Percentiles rank a stretch among this genome's conserved stretches.
Conservation (phyloP, 768 basidiomycete species). For the Rubroboletus satanas region DNA sequence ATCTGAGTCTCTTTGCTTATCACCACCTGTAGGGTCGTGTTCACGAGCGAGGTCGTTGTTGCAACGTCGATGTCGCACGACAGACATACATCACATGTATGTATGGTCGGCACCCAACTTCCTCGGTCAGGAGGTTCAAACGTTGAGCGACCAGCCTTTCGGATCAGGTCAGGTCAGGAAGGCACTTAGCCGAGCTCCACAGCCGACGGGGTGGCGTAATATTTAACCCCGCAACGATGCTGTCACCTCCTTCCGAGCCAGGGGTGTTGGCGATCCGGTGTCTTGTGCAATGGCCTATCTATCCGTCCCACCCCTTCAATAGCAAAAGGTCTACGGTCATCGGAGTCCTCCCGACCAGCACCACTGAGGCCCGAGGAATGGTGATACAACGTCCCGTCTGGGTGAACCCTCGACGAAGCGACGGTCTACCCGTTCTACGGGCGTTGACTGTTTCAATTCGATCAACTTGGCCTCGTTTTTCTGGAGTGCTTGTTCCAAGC, state of each 20-base stretch:
- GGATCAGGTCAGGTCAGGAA: background rate
- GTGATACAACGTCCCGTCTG: too few relatives aligned
- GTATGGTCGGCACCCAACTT: background rate
- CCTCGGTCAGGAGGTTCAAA: too few relatives aligned
- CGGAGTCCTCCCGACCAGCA: too few relatives aligned
- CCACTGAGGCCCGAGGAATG: too few relatives aligned
- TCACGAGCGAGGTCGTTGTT: constrained; percentile 4
- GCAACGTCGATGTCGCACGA: background rate
- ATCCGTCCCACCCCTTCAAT: background rate
- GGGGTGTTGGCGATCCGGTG: background rate
- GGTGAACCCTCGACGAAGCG: too few relatives aligned
- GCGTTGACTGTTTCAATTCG: too few relatives aligned
- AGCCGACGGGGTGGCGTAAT: background rate
- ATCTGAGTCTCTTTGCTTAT: background rate
- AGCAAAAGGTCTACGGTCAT: too few relatives aligned
- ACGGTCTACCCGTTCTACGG: too few relatives aligned
- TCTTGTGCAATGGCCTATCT: background rate
- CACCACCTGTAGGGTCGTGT: constrained; percentile 6
- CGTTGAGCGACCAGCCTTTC: too few relatives aligned
- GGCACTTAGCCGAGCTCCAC: background rate
- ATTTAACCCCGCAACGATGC: background rate
- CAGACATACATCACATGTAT: background rate
- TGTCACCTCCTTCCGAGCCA: background rate
- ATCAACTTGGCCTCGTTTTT: too few relatives aligned
- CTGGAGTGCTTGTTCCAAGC: too few relatives aligned